Percentiles rank a stretch among this genome's conserved stretches.
phyloP scores from a whole-genome alignment of 257 asterid genomes.

The Rhazya stricta region DNA sequence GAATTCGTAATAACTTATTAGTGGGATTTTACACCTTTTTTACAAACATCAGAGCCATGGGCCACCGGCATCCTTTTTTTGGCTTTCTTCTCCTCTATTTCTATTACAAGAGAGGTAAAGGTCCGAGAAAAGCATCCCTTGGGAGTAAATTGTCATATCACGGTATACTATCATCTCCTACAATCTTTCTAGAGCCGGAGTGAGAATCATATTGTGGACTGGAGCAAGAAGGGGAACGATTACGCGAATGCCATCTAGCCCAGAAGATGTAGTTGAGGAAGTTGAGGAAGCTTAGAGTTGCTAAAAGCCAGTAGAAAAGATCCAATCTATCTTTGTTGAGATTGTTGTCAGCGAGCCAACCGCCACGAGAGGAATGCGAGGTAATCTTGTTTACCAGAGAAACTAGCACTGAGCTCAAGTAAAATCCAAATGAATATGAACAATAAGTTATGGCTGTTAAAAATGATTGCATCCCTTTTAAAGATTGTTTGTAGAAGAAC shows the following conservation, averaged over 20 bases:
- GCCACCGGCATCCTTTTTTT: not conserved
- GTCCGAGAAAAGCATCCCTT: conserved; percentile 5
- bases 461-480: conserved; percentile 68
- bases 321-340: conserved; percentile 77
- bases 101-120: not conserved
- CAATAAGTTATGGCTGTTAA: conserved; percentile 78
- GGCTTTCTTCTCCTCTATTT: not conserved
- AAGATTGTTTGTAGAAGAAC: conserved; percentile 76
- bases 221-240: conserved; percentile 17
- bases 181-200: conserved; percentile 30
- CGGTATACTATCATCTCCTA: conserved; percentile 36
- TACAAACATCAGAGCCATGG: conserved; percentile 5
- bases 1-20: not conserved
- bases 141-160: conserved; percentile 8
- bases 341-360: conserved; percentile 67
- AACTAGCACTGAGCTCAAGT: conserved; percentile 69
- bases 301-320: conserved; percentile 67
- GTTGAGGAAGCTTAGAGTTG: conserved; percentile 59
- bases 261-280: conserved; percentile 74
- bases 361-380: conserved; percentile 23
- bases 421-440: conserved; percentile 85
- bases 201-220: conserved; percentile 2
- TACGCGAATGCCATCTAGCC: conserved; percentile 53
- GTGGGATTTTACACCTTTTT: conserved; percentile 1
- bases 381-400: conserved; percentile 68